phyloP scores from a whole-genome alignment of 176 grass and related monocot genomes.

The Alopecurus myosuroides region DNA sequence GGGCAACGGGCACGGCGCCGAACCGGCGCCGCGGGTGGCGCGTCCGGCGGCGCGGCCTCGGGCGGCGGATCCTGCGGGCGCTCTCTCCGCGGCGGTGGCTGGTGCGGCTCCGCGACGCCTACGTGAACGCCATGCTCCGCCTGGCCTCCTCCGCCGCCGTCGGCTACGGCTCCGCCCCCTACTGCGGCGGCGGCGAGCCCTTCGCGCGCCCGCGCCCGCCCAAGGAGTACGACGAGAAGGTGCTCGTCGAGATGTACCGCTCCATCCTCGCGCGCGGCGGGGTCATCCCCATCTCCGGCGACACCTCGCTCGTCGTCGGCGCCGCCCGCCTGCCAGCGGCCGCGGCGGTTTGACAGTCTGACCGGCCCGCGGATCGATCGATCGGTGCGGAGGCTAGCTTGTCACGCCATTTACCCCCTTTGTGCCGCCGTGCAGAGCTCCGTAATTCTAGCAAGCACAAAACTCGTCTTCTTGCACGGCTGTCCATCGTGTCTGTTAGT shows the following conservation, averaged over 20 bases:
- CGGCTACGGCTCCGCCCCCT: conserved; percentile 14
- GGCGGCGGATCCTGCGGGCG: conserved; percentile 32
- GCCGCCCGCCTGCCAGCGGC: background rate
- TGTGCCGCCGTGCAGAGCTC: conserved; percentile 1
- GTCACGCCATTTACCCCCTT: background rate
- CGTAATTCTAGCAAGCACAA: background rate
- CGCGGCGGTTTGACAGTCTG: background rate
- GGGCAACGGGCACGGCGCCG: background rate
- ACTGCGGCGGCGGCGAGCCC: conserved; percentile 14
- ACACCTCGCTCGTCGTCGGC: background rate
- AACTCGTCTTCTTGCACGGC: background rate
- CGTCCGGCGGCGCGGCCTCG: conserved; percentile 30
- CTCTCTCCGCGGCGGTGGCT: conserved; percentile 46
- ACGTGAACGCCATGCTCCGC: conserved; percentile 67
- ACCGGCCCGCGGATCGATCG: background rate
- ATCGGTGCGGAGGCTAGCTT: background rate
- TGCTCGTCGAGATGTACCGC: conserved; percentile 72
- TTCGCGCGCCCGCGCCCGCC: conserved; percentile 18
- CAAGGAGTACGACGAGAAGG: conserved; percentile 75
- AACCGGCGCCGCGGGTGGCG: conserved; percentile 25
- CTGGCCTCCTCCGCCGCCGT: conserved; percentile 49
- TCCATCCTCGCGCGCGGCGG: conserved; percentile 46
- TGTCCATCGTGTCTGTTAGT: background rate
- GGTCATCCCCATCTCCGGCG: background rate
- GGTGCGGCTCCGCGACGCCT: conserved; percentile 49